A percentile compares a stretch with the other conserved stretches of the same genome.
phyloP scores from a whole-genome alignment of 2,329 filamentous ascomycete genomes.

The Chrysosphaeria jannelii region DNA sequence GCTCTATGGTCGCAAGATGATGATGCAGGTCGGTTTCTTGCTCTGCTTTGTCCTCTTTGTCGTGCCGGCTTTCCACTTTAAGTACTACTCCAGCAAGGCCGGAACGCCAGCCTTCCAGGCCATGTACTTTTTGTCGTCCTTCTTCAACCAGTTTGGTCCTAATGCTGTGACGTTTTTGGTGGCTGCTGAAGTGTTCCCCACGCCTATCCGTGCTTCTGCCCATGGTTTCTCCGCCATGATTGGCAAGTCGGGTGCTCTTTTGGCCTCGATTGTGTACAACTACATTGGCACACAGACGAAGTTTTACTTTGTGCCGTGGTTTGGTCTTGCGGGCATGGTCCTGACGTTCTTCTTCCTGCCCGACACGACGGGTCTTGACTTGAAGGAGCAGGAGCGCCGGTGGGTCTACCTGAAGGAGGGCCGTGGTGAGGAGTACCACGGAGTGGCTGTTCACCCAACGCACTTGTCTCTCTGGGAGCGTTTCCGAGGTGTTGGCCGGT shows the following conservation, averaged over 20 bases:
- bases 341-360: slow-evolving; percentile 67
- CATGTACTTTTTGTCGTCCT: slow-evolving; percentile 93
- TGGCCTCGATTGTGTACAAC: slow-evolving; percentile 74
- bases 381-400: slow-evolving; percentile 88
- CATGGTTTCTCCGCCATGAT: slow-evolving; percentile 84
- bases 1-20: slow-evolving; percentile 81
- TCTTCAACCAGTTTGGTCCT: slow-evolving; percentile 97
- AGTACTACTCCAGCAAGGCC: slow-evolving; percentile 43
- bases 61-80: slow-evolving; percentile 63
- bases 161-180: slow-evolving; percentile 93
- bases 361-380: slow-evolving; percentile 86
- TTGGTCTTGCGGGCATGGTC: slow-evolving; percentile 62
- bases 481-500: slow-evolving; percentile 43
- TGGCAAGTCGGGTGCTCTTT: slow-evolving; percentile 66
- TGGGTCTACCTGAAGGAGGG: slow-evolving; percentile 68
- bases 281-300: slow-evolving; percentile 66
- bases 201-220: slow-evolving; percentile 69
- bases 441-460: slow-evolving; percentile 67
- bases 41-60: slow-evolving; percentile 86
- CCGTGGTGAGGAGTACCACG: slow-evolving; percentile 59
- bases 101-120: slow-evolving; percentile 78
- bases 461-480: slow-evolving; percentile 80
- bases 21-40: slow-evolving; percentile 85
- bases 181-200: slow-evolving; percentile 88
- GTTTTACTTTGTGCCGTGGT: slow-evolving; percentile 88